Base-by-base conservation (phyloP, 352 stramenopile genomes). In the Plasmopara muralis region DNA sequence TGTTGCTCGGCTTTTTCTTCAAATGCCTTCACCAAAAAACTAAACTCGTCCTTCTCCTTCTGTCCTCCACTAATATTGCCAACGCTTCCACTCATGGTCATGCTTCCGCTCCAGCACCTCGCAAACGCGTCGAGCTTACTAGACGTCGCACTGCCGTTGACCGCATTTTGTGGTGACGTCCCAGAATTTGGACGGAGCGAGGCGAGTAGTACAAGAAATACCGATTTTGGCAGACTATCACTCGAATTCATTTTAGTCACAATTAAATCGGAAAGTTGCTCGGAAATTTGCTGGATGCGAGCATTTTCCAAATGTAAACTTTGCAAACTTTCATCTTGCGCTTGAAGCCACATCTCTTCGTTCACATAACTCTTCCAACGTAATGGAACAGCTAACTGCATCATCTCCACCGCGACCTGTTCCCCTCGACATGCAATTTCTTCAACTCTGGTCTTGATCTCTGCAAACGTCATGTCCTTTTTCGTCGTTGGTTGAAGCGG, bases 11-110 rank as follows among this genome's bases (percentile, higher is more conserved):
- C 53, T 14, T 85, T 66, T 43, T 87, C 76, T 30, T 87, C 78
- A 49, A 77, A 89, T 5, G 74, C 74, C 47, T 82, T 79, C 8
- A 87, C 52, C 18, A 89, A 69, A 45, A 86, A 89, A 13, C 58
- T 71, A 48, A 83, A 83, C 44, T 87, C 78, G 37, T 89, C 78
- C 37, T 83, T 84, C 45, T 50, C 59, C 52, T 68, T 70, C 15
- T 47, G 16, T 9, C 48, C 40, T 47, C 59, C 40, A 44, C 59
- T 52, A 4, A 70, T 37, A 42, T 67, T 66, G 12, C 49, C 44
- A 10, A 60, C 44, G n/a, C 61, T 68, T n/a, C 57, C 58, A 14
- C 57, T 76, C 67, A 68, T 68, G 0, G 50, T 68, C 59, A 74
- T 74, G 25, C 68, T 75, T 38, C 49, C 62, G 33, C 66, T 72